These are phyloP conservation scores for Tetrahymena borealis DNA, from an alignment of 73 alveolate genomes.

Conservation along the genomic window DNA sequence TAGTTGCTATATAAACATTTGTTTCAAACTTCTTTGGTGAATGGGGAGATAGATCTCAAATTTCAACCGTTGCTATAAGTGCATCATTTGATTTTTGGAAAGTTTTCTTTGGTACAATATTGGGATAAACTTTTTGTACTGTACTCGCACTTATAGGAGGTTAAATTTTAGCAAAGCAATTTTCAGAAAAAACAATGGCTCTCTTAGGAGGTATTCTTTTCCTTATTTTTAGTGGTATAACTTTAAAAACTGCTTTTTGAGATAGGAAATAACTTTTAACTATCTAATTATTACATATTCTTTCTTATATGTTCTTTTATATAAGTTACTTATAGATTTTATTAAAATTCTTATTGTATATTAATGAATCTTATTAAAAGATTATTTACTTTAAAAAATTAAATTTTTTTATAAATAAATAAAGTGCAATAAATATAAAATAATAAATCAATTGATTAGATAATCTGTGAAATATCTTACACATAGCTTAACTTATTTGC, in stretches of 20 bases:
- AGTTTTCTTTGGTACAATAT: background rate
- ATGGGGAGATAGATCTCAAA: constrained; percentile 31
- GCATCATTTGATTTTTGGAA: background rate
- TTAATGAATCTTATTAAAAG: too few species aligned
- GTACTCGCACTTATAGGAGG: background rate
- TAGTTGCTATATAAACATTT: background rate
- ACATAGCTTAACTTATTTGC: too few species aligned
- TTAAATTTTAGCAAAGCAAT: background rate
- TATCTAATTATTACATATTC: too few species aligned
- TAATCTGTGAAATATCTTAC: too few species aligned
- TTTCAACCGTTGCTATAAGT: constrained; percentile 1
- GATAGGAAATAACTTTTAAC: background rate
- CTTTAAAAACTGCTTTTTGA: background rate
- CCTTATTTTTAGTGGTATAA: background rate
- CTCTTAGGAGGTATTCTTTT: background rate
- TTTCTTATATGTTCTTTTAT: too few species aligned
- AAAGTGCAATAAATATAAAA: too few species aligned
- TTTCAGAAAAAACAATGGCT: background rate
- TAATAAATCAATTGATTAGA: too few species aligned
- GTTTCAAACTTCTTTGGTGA: constrained; percentile 16
- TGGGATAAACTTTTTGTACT: background rate
- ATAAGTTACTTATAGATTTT: too few species aligned
- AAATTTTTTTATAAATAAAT: too few species aligned
- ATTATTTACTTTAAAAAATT: too few species aligned
- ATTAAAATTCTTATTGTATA: too few species aligned